A percentile compares a stretch with the other conserved stretches of the same genome.
Evolutionary conservation across 1,284 basidiomycete genomes (phyloP).

Genomic region (Cryptococcus sp.): DNA sequence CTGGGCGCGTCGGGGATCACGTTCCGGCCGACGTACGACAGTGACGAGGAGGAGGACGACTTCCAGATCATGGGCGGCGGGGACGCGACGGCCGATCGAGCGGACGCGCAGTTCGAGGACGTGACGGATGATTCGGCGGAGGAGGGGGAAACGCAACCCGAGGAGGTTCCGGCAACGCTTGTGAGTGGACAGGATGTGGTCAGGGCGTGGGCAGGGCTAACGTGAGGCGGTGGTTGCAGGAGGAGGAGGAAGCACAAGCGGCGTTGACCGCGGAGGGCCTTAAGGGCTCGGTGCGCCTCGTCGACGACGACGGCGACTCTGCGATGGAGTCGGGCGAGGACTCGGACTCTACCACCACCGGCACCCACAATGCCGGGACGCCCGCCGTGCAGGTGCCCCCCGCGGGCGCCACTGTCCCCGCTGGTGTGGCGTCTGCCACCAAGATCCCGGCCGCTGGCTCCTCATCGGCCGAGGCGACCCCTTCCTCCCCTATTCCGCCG

Average conservation of each 20-base stretch:
- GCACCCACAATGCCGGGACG: slow-evolving; percentile 1
- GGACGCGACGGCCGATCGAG: slow-evolving; percentile 9
- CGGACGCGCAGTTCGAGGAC: slow-evolving; percentile 6
- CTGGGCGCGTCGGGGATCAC: slow-evolving; percentile 44
- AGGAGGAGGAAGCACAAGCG: slow-evolving; percentile 12
- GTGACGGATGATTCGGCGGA: slow-evolving; percentile 24
- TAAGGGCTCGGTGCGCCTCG: slow-evolving; percentile 27
- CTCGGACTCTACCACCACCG: slow-evolving; percentile 63
- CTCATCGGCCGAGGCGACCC: slow-evolving; percentile 3
- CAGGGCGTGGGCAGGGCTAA: not conserved
- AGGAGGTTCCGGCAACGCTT: slow-evolving; percentile 26
- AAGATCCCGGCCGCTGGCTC: not conserved
- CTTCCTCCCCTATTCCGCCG: slow-evolving; percentile 25
- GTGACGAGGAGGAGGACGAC: slow-evolving; percentile 41
- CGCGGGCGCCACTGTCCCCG: too few relatives aligned
- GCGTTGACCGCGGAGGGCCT: slow-evolving; percentile 15
- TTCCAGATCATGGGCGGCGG: slow-evolving; percentile 28
- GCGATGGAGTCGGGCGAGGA: slow-evolving; percentile 56
- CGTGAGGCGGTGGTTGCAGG: not conserved
- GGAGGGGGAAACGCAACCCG: slow-evolving; percentile 24
- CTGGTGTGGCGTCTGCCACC: too few relatives aligned
- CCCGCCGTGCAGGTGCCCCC: not conserved
- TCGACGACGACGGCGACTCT: slow-evolving; percentile 55
- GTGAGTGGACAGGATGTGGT: slow-evolving; percentile 15
- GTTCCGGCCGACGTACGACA: slow-evolving; percentile 37